Evolutionary conservation across 208 protist genomes (phyloP).

Genomic region (Leishmania tarentolae): DNA sequence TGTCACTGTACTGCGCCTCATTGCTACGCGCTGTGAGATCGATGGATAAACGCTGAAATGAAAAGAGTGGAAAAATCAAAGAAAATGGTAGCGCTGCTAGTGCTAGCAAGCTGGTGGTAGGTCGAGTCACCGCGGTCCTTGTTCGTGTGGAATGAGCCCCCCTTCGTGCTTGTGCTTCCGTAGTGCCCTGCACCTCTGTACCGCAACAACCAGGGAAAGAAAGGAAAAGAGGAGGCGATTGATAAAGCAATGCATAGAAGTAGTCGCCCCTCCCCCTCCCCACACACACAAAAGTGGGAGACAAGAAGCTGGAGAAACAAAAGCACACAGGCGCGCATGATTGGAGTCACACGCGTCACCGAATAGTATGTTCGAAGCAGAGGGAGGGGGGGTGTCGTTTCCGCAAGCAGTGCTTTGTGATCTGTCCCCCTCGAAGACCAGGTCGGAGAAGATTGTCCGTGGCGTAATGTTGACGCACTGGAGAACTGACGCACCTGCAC

Average conservation of each 20-base stretch:
- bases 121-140: not conserved
- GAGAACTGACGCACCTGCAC: not conserved
- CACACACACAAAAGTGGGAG: not conserved
- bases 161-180: not conserved
- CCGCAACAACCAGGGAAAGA: not conserved
- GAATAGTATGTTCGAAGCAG: too few species aligned
- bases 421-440: too few species aligned
- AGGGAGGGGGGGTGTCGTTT: not conserved
- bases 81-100: not conserved
- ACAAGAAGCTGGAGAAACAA: not conserved
- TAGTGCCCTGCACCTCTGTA: not conserved
- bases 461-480: not conserved
- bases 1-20: slow-evolving; percentile 40
- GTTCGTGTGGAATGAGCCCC: not conserved
- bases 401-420: not conserved
- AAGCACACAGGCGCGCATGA: not conserved
- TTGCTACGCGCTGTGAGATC: slow-evolving; percentile 9
- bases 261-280: too few species aligned
- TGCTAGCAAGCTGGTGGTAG: not conserved
- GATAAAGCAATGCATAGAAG: not conserved
- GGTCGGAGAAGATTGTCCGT: not conserved
- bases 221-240: not conserved
- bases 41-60: not conserved
- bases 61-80: not conserved
- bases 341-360: too few species aligned